Evolutionary conservation across 768 basidiomycete genomes (phyloP), one percentile per base, ranked within the genome.

Genomic region (Neoboletus brunneissimus): DNA sequence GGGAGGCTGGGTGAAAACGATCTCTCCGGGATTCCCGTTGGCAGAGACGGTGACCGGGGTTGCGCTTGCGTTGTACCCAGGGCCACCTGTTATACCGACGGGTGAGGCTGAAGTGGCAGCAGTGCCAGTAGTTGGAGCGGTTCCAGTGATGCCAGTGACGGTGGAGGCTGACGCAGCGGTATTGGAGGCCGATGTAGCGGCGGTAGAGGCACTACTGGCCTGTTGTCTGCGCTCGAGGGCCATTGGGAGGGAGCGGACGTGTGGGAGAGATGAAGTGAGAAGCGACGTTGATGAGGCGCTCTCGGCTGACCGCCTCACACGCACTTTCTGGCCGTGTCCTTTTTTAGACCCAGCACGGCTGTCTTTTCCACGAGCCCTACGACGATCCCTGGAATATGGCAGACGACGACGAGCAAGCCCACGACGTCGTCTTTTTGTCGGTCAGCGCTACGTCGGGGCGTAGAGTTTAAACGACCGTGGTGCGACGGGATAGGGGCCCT

Each of bases 1-100:
- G 1, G 85, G 81, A 4, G 86, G 86, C 57, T 81, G 75, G 11
- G 84, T 83, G 71, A 82, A 78, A 52, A 77, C 72, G 48, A 85
- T 67, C 22, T 76, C 73, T 51, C 83, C 79, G 7, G 70, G 64
- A 16, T 76, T 62, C 5, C 74, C 78, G 4, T 78, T 66, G 63
- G 73, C 63, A 9, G 72, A 64, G 56, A 80, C 67, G 54, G 55
- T 49, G 27, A 42, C 4, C 3, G 37, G 51, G 0, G 55, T 54
- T 23, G 71, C 70, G 16, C 43, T 71, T 55, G 70, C 37, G 34
- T 65, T 58, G 54, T 48, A 65, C 9, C 63, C 67, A 2, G 67
- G 61, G 2, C 69, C 67, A 37, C 69, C 66, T 41, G 69, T 67
- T 44, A 70, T 66, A 18, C 67, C 67, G 16, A 49, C 5, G 20